Conservation (phyloP, 208 protist genomes). For the Acanthamoeba healyi region DNA sequence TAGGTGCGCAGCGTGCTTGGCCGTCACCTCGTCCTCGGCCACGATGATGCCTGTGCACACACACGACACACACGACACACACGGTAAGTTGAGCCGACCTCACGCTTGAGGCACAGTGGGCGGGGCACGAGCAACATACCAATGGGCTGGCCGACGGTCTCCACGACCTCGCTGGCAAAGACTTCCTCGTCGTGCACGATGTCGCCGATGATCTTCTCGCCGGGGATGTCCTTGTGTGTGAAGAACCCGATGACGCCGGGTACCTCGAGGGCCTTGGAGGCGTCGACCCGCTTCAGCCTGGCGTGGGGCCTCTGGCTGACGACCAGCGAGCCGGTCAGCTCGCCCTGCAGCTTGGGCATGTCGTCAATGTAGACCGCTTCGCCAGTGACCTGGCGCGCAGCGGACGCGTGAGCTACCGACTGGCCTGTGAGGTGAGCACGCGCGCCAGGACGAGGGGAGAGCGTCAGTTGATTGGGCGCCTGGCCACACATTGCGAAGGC, state of each 20-base stretch:
- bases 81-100: conserved; percentile 85
- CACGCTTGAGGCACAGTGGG: too few species aligned
- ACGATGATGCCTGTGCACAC: conserved; percentile 28
- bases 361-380: conserved; percentile 92
- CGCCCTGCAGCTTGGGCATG: conserved; percentile 69
- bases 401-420: conserved; percentile 81
- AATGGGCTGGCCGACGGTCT: conserved; percentile 87
- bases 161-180: conserved; percentile 85
- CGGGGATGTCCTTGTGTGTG: conserved; percentile 83
- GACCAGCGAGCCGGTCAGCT: conserved; percentile 85
- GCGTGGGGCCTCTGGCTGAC: conserved; percentile 80
- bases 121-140: too few species aligned
- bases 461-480: neutral
- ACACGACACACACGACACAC: neutral
- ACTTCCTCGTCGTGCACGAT: conserved; percentile 90
- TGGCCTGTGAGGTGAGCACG: conserved; percentile 2
- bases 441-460: neutral
- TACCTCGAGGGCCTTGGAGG: conserved; percentile 71
- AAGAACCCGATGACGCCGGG: conserved; percentile 85
- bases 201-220: conserved; percentile 81
- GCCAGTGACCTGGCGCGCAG: conserved; percentile 90
- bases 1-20: conserved; percentile 76
- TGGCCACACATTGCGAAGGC: neutral
- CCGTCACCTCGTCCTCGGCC: conserved; percentile 79
- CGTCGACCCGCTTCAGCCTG: conserved; percentile 85